Evolutionary conservation across 495 filamentous ascomycete species (phyloP).

Genomic region (Physcia stellaris): DNA sequence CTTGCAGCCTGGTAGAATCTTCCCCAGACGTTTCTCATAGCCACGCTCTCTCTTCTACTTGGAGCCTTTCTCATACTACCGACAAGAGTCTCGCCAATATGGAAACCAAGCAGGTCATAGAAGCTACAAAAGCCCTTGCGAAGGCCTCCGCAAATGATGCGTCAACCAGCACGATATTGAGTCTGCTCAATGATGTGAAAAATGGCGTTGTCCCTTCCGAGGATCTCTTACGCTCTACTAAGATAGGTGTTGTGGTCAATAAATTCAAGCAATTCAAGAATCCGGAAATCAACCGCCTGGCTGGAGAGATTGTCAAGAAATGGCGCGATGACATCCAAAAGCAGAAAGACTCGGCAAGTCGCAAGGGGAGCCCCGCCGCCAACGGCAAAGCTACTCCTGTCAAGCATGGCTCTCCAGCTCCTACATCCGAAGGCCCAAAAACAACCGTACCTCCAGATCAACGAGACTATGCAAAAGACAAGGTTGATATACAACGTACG

Average conservation of each 20-base stretch:
- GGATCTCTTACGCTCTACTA: slow-evolving; percentile 71
- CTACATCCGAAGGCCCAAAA: slow-evolving; percentile 33
- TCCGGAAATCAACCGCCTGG: slow-evolving; percentile 58
- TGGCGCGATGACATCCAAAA: slow-evolving; percentile 77
- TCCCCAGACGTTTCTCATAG: too few relatives aligned
- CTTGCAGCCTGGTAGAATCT: too few relatives aligned
- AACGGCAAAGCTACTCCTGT: slow-evolving; percentile 30
- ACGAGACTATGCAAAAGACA: slow-evolving; percentile 67
- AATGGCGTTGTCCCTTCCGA: slow-evolving; percentile 71
- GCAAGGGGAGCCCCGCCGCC: slow-evolving; percentile 21
- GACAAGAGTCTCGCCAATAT: too few relatives aligned
- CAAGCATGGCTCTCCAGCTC: slow-evolving; percentile 19
- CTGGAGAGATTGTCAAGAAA: slow-evolving; percentile 68
- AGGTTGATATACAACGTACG: slow-evolving; percentile 56
- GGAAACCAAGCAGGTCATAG: slow-evolving; percentile 69
- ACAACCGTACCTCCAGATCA: slow-evolving; percentile 63
- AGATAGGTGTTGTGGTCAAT: slow-evolving; percentile 79
- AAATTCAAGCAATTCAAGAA: slow-evolving; percentile 63
- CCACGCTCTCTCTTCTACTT: too few relatives aligned
- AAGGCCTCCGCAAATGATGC: slow-evolving; percentile 64
- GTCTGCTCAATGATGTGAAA: slow-evolving; percentile 63
- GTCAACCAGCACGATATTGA: slow-evolving; percentile 46
- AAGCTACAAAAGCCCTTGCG: slow-evolving; percentile 54
- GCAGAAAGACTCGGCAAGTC: slow-evolving; percentile 43
- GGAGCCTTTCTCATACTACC: too few relatives aligned